These are phyloP conservation scores for Daldinia concentrica DNA, from an alignment of 495 filamentous ascomycete species.

Conservation along the genomic window DNA sequence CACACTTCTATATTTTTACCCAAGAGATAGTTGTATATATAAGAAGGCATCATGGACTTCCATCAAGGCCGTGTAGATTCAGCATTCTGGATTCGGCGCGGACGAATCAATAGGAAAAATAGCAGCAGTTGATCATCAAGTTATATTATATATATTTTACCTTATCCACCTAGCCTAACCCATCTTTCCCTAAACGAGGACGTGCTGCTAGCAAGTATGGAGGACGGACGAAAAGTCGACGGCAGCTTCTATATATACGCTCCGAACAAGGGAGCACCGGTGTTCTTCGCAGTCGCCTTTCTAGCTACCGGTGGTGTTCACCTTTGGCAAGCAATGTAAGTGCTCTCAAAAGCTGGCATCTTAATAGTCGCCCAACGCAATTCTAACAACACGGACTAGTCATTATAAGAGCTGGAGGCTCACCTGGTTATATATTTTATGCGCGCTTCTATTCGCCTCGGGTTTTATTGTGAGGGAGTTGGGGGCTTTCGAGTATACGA, in stretches of 20 bases:
- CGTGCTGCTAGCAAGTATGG: constrained; percentile 38
- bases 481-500: constrained; percentile 66
- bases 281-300: constrained; percentile 74
- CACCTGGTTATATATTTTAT: constrained; percentile 52
- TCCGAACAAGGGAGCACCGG: constrained; percentile 75
- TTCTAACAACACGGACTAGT: constrained; percentile 59
- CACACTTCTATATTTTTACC: not conserved
- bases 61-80: not conserved
- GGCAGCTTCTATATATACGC: constrained; percentile 75
- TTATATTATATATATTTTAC: not conserved
- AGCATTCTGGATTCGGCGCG: not conserved
- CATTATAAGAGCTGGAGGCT: constrained; percentile 61
- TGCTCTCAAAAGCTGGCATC: constrained; percentile 8
- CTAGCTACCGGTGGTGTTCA: constrained; percentile 66
- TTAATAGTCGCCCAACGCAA: constrained; percentile 19
- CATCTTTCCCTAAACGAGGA: not conserved
- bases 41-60: not conserved
- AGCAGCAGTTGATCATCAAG: not conserved
- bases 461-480: constrained; percentile 68
- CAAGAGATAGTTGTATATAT: not conserved
- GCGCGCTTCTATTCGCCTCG: constrained; percentile 56
- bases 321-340: constrained; percentile 70
- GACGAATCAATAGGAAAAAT: not conserved
- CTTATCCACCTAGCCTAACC: too few species aligned
- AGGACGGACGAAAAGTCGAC: constrained; percentile 52